phyloP scores from a whole-genome alignment of 495 filamentous ascomycete genomes.

The Talaromyces borbonicus region DNA sequence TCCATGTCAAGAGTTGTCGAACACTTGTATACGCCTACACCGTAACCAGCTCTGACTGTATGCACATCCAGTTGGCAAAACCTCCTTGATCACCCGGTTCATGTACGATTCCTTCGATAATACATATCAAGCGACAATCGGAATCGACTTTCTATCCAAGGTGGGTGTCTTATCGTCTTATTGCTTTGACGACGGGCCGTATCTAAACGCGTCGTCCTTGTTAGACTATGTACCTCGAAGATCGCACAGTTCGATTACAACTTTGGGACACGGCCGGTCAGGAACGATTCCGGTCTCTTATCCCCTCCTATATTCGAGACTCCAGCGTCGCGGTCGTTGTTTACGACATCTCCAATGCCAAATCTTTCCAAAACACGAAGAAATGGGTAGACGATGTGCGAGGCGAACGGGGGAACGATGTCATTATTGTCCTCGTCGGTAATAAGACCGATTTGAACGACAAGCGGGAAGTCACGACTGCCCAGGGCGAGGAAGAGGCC shows the following conservation, averaged over 20 bases:
- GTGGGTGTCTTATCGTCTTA: constrained; percentile 31
- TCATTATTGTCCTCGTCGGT: constrained; percentile 95
- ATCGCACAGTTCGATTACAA: constrained; percentile 92
- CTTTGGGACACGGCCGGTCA: constrained; percentile 98
- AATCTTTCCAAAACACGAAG: constrained; percentile 92
- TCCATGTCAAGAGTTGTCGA: no score
- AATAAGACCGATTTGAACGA: constrained; percentile 99
- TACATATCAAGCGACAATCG: constrained; percentile 98
- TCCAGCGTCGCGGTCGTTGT: constrained; percentile 95
- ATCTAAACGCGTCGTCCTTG: background rate
- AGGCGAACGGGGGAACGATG: constrained; percentile 91
- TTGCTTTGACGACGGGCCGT: background rate
- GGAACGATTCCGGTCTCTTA: constrained; percentile 91
- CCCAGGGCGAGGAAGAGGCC: constrained; percentile 96
- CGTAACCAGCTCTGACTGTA: no score
- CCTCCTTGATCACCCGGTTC: constrained; percentile 95
- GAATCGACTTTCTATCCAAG: constrained; percentile 99
- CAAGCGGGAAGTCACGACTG: constrained; percentile 89
- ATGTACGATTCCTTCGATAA: constrained; percentile 99
- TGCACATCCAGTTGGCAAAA: constrained; percentile 98
- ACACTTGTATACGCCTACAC: no score
- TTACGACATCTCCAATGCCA: constrained; percentile 95
- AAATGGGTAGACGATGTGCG: constrained; percentile 99
- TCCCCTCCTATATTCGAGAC: constrained; percentile 97
- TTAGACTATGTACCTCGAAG: constrained; percentile 98